Conservation (phyloP, 345 rosid species). For the Salix viminalis region DNA sequence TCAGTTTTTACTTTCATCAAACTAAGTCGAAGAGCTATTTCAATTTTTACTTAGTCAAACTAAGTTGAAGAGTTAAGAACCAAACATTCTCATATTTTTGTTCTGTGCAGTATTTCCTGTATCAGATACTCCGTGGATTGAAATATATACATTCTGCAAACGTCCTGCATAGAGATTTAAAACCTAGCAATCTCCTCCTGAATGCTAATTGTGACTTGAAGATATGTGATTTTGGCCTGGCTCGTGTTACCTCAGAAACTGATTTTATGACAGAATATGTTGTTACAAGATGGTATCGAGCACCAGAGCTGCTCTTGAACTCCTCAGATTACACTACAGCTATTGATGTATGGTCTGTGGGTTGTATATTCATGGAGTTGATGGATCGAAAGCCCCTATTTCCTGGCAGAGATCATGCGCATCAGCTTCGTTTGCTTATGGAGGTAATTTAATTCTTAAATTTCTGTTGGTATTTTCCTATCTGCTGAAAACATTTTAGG, state of each 20-base stretch:
- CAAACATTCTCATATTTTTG: constrained; percentile 2
- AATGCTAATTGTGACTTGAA: constrained; percentile 69
- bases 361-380: constrained; percentile 86
- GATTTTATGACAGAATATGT: constrained; percentile 90
- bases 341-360: constrained; percentile 98
- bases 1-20: not conserved
- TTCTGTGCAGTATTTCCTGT: constrained; percentile 79
- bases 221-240: constrained; percentile 92
- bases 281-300: constrained; percentile 97
- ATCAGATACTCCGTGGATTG: constrained; percentile 89
- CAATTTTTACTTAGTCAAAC: not conserved
- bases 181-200: constrained; percentile 85
- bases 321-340: constrained; percentile 80
- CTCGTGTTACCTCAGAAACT: constrained; percentile 84
- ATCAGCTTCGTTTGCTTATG: constrained; percentile 77
- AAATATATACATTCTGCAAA: constrained; percentile 92
- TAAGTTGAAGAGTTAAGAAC: not conserved
- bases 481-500: not conserved
- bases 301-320: constrained; percentile 82
- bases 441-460: constrained; percentile 47
- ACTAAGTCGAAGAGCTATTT: not conserved
- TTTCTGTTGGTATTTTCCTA: not conserved
- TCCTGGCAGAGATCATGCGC: constrained; percentile 83
- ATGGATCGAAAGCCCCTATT: constrained; percentile 76
- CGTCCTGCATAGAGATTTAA: constrained; percentile 91